Evolutionary conservation across 1,139 yeast genomes (phyloP), one percentile per base, ranked within the genome.

Genomic region (Wickerhamiella pararugosa): DNA sequence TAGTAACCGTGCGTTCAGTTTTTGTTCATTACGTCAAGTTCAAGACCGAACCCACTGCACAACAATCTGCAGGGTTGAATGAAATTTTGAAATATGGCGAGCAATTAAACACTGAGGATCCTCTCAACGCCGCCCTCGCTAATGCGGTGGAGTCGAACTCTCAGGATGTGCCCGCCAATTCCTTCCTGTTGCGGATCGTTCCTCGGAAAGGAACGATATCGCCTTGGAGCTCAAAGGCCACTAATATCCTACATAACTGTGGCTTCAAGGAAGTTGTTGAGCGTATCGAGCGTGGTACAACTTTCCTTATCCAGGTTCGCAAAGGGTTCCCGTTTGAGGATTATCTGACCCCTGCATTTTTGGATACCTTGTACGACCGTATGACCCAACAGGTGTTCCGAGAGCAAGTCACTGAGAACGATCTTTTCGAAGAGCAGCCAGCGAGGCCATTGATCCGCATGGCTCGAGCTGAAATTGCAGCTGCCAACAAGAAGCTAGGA

Each of bases 151-250:
- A 41, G 45, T 39, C 28, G 39, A 51, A 49, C 31, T 45, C 50
- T 35, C 42, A 53, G 1, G 48, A 56, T 15, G 58, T 72, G 44
- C 76, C 67, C 34, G 63, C 66, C 11, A 75, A 77, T 56, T 63
- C 75, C 32, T 72, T 74, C 49, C 65, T 86, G 53, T 64, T 90
- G 42, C 72, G 93, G 59, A 71, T 92, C 44, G 70, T 87, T 45
- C 98, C 99, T 38, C 76, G 98, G 61, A 70, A 90, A 7, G 98
- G 98, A 47, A 90, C 98, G 25, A 86, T 90, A 51, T 87, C 97
- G 26, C 98, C 98, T 30, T 92, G 99, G 99, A 84, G 96, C 11
- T 87, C 98, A 11, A 92, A 92, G 65, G 99, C 99, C 32, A 87
- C 98, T 37, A 90, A 90, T 62, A 92, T 92, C 52, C 74, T 92